A percentile compares a stretch with the other conserved stretches of the same genome.
These are phyloP conservation scores for Dactylellina haptotyla DNA, from an alignment of 2,329 filamentous ascomycete genomes.

Conservation along the genomic window DNA sequence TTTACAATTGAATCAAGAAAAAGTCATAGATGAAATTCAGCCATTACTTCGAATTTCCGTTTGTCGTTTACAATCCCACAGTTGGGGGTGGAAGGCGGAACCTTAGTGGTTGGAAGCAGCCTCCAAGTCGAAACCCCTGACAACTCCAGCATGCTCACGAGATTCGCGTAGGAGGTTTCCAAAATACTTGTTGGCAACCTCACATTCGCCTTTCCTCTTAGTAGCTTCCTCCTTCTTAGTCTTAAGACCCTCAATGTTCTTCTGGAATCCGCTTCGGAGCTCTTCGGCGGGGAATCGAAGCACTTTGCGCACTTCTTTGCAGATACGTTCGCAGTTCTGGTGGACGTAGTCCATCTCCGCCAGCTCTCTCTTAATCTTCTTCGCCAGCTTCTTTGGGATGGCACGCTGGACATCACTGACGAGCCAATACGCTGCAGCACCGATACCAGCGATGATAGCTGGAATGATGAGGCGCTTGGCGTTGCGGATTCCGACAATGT, in stretches of 20 bases:
- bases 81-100: neutral
- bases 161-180: conserved; percentile 78
- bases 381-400: conserved; percentile 82
- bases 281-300: conserved; percentile 87
- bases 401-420: conserved; percentile 83
- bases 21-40: conserved; percentile 12
- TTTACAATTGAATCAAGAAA: conserved; percentile 33
- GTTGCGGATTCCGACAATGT: conserved; percentile 82
- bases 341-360: conserved; percentile 90
- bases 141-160: conserved; percentile 64
- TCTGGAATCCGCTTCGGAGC: conserved; percentile 82
- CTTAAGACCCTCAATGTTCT: conserved; percentile 84
- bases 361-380: conserved; percentile 84
- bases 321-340: conserved; percentile 83
- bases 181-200: conserved; percentile 90
- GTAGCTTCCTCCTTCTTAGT: conserved; percentile 81
- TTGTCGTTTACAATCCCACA: neutral
- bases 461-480: conserved; percentile 82
- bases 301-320: conserved; percentile 85
- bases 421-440: conserved; percentile 77
- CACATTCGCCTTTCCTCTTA: conserved; percentile 83
- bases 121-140: conserved; percentile 67
- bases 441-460: conserved; percentile 82
- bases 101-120: conserved; percentile 38
- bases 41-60: conserved; percentile 13